Evolutionary conservation across 495 filamentous ascomycete species (phyloP), one percentile per base, ranked within the genome.

Genomic region (Penicillium lividum): DNA sequence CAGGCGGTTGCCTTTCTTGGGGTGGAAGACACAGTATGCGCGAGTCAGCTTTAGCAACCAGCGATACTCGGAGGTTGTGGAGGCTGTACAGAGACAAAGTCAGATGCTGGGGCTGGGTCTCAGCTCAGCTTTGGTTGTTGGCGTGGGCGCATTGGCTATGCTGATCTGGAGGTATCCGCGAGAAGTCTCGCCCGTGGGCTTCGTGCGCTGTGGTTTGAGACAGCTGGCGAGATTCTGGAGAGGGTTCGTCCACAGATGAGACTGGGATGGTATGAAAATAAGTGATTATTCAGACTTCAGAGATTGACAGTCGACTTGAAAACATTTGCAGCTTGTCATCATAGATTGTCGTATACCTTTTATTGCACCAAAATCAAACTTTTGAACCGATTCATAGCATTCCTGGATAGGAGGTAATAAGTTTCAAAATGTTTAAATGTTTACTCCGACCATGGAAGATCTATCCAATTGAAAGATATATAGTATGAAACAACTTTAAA

Each of bases 11-110:
- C 94, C 94, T 1, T 73, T 76, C 45, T 65, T 91, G 18, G 94
- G 93, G 3, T 96, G 91, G 84, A 83, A 85, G 70, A 98, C 94
- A 1, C 91, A 97, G 77, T 98, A 98, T 66, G 84, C 86, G n/a
- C 79, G 93, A 15, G 86, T 98, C 25, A 95, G 91, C 60, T 98
- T 98, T 71, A 88, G 89, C 30, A 96, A 95, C 63, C 87, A 94
- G 76, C 78, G 90, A 30, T 99, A 99, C 68, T 89, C 87, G 3
- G 89, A 95, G 59, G 89, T 98, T 3, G 78, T 89, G 28, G 77
- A 72, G 31, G 83, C 81, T 56, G 87, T 86, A 48, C 79, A 84
- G 47, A 71, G 79, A 47, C 94, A 99, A 73, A 86, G 88, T 6
- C 70, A 70, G 57, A 68, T 91, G 10, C 70, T 92, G 45, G 71